Evolutionary conservation across 768 basidiomycete genomes (phyloP).

Genomic region (Naganishia onofrii): DNA sequence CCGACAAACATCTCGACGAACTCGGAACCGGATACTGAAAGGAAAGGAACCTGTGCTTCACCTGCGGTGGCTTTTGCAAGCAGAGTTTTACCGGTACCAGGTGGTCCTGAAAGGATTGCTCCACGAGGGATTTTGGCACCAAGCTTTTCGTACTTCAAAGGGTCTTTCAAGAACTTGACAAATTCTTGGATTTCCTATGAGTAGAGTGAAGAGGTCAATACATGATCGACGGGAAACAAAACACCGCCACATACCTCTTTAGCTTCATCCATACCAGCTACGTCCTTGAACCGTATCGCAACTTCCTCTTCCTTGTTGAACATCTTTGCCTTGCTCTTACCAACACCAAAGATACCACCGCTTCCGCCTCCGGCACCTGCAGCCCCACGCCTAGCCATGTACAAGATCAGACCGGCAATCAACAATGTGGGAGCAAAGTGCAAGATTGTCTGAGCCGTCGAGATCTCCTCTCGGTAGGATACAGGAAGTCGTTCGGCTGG

Average conservation of each 20-base stretch:
- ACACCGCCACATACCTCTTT: slow-evolving; percentile 61
- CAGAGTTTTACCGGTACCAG: slow-evolving; percentile 96
- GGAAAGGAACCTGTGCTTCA: slow-evolving; percentile 95
- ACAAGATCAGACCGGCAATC: slow-evolving; percentile 83
- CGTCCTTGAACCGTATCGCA: slow-evolving; percentile 88
- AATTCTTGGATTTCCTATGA: slow-evolving; percentile 93
- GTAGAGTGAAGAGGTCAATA: not conserved
- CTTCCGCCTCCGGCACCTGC: slow-evolving; percentile 59
- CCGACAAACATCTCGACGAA: slow-evolving; percentile 99
- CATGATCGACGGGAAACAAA: not conserved
- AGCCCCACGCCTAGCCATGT: slow-evolving; percentile 70
- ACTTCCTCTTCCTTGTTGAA: slow-evolving; percentile 98
- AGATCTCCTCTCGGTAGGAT: slow-evolving; percentile 92
- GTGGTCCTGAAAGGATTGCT: slow-evolving; percentile 56
- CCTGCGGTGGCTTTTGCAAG: slow-evolving; percentile 98
- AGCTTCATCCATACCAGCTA: slow-evolving; percentile 99
- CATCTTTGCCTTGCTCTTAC: slow-evolving; percentile 87
- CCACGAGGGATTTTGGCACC: slow-evolving; percentile 80
- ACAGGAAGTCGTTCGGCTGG: slow-evolving; percentile 91
- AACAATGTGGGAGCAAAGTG: slow-evolving; percentile 94
- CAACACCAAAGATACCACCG: slow-evolving; percentile 94
- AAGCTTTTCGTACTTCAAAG: slow-evolving; percentile 85
- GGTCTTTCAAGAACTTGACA: slow-evolving; percentile 97
- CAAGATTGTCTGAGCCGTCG: slow-evolving; percentile 72
- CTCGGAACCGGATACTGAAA: slow-evolving; percentile 96